Evolutionary conservation across 345 rosid species (phyloP).

Genomic region (Melaleuca alternifolia): DNA sequence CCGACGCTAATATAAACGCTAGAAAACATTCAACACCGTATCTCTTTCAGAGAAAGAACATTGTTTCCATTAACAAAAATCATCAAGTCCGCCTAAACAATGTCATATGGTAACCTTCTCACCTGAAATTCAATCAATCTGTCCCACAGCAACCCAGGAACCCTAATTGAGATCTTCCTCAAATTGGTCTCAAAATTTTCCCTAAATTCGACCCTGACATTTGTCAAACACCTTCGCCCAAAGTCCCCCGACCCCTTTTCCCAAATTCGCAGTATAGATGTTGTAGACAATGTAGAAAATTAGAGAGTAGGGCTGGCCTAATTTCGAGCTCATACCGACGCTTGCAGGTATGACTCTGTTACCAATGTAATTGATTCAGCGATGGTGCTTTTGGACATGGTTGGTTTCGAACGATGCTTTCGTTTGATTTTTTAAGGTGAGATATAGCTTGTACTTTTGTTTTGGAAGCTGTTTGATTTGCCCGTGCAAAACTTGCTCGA

Average conservation of each 20-base stretch:
- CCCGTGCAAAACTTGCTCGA: background rate
- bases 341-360: background rate
- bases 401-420: background rate
- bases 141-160: background rate
- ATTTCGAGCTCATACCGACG: background rate
- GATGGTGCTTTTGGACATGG: background rate
- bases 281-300: background rate
- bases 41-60: background rate
- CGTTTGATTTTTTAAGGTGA: background rate
- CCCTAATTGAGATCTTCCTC: background rate
- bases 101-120: background rate
- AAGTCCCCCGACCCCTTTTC: background rate
- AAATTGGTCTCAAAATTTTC: background rate
- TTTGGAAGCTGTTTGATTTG: background rate
- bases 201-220: background rate
- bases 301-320: background rate
- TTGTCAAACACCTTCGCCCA: background rate
- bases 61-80: background rate
- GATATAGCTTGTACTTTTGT: background rate
- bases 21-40: background rate
- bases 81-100: background rate
- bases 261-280: background rate
- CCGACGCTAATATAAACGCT: accelerated
- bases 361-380: background rate
- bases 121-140: background rate